Evolutionary conservation across 257 asterid genomes (phyloP).

Genomic region (Gardenia jasminoides): DNA sequence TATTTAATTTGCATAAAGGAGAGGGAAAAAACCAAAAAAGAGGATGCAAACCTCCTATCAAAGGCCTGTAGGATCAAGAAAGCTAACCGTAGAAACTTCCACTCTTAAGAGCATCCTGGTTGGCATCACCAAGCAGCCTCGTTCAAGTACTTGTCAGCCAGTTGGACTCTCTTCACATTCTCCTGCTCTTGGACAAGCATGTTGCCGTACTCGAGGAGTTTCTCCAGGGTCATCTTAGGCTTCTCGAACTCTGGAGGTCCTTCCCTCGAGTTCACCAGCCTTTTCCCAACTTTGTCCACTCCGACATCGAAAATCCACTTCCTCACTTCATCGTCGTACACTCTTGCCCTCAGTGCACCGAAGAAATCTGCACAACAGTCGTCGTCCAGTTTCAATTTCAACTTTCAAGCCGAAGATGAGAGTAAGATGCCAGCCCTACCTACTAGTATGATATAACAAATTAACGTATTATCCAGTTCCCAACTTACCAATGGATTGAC

Average conservation of each 20-base stretch:
- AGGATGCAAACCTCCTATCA: slow-evolving; percentile 21
- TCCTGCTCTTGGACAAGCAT: slow-evolving; percentile 86
- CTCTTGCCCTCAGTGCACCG: slow-evolving; percentile 88
- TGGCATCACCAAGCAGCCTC: slow-evolving; percentile 90
- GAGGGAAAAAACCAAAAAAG: no score
- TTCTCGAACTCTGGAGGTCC: slow-evolving; percentile 76
- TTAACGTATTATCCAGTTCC: neutral
- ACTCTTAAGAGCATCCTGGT: slow-evolving; percentile 49
- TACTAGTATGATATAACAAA: no score
- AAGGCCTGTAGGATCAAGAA: slow-evolving; percentile 20
- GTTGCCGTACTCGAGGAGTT: slow-evolving; percentile 67
- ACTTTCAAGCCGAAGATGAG: no score
- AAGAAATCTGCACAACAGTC: slow-evolving; percentile 54
- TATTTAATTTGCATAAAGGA: neutral
- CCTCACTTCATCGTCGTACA: slow-evolving; percentile 78
- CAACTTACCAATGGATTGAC: slow-evolving; percentile 79
- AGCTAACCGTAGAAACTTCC: slow-evolving; percentile 58
- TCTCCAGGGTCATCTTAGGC: slow-evolving; percentile 66
- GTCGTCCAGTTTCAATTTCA: neutral
- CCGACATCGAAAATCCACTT: slow-evolving; percentile 55
- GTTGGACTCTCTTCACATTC: slow-evolving; percentile 85
- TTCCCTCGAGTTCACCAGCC: slow-evolving; percentile 74
- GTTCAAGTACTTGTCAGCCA: slow-evolving; percentile 63
- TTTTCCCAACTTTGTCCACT: slow-evolving; percentile 51
- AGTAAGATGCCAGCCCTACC: no score